Evolutionary conservation across 2,329 filamentous ascomycete genomes (phyloP), one percentile per base, ranked within the genome.

Genomic region (Penicillium freii): DNA sequence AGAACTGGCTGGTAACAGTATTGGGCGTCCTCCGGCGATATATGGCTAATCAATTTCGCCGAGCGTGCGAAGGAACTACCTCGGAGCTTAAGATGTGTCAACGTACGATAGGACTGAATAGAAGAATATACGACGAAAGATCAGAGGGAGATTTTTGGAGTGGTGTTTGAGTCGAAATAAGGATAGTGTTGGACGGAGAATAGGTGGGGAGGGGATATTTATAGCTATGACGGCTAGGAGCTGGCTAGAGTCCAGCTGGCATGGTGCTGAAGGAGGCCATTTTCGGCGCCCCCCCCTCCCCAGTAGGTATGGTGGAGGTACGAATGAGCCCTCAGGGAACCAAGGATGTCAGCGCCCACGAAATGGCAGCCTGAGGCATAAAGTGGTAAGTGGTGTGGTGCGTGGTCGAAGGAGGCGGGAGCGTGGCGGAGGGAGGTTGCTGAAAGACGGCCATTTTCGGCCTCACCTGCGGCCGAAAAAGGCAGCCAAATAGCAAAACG

Each of bases 401-500:
- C 25, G 27, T 60, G 45, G 49, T 57, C 42, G 38, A 58, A 60
- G 23, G 23, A n/a, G 29, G 51, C 58, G 43, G 54, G 58, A 58
- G 58, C 46, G 58, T 60, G 54, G 55, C 58, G 51, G 58, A 60
- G 51, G 47, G 51, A 54, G 42, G 54, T 57, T 60, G 55, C 58
- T 60, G 43, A 58, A 58, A 57, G 54, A 17, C 46, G 42, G 58
- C 58, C 55, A 48, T 58, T 60, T 60, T 60, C 9, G 51, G 58
- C 54, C 1, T 60, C 47, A 60, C 33, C 38, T 56, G 39, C 54
- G 0, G 57, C 57, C 44, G 54, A 54, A 59, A 57, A 54, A 53
- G 57, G 57, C 57, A 50, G 54, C 43, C 31, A 57, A 59, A 57
- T 54, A 59, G 57, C 54, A 59, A 59, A 62, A 46, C 58, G 57